Percentiles rank a stretch among this genome's conserved stretches.
These are phyloP conservation scores for Juglanconis oblonga DNA, from an alignment of 2,329 filamentous ascomycete genomes.

Conservation along the genomic window DNA sequence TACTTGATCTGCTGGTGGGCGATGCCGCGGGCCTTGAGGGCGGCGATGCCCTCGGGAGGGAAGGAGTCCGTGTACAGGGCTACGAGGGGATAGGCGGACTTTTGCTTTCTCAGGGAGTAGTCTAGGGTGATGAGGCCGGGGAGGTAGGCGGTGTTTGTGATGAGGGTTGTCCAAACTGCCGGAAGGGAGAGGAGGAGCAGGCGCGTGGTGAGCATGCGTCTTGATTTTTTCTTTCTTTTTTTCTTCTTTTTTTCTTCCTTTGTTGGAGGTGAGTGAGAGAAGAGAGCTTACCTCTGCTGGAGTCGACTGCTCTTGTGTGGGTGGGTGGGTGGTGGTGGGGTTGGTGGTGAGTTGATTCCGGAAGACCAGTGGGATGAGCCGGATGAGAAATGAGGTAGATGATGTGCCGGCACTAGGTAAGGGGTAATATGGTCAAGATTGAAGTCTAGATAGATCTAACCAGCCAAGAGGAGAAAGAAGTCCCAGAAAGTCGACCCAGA, in stretches of 20 bases:
- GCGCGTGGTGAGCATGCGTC: neutral
- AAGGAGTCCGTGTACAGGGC: conserved; percentile 81
- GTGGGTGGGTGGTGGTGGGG: neutral
- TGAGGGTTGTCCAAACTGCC: conserved; percentile 80
- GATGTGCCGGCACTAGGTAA: no score
- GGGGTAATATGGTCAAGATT: no score
- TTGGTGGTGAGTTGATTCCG: no score
- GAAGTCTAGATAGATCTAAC: no score
- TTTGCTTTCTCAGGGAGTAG: conserved; percentile 65
- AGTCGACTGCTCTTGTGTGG: conserved; percentile 24
- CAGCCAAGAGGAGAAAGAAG: no score
- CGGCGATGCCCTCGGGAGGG: conserved; percentile 63
- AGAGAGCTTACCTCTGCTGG: conserved; percentile 41
- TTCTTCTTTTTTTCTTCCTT: neutral
- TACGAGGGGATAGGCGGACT: conserved; percentile 72
- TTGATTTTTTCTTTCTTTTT: no score
- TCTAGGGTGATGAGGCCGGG: conserved; percentile 79
- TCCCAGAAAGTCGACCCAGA: no score
- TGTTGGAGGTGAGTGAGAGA: conserved; percentile 56
- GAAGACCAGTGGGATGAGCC: no score
- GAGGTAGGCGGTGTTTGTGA: conserved; percentile 81
- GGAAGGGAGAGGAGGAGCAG: neutral
- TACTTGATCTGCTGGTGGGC: conserved; percentile 68
- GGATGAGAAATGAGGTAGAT: neutral
- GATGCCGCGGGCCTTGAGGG: conserved; percentile 68